Evolutionary conservation across 768 basidiomycete genomes (phyloP).

Genomic region (Wakefieldia striispora): DNA sequence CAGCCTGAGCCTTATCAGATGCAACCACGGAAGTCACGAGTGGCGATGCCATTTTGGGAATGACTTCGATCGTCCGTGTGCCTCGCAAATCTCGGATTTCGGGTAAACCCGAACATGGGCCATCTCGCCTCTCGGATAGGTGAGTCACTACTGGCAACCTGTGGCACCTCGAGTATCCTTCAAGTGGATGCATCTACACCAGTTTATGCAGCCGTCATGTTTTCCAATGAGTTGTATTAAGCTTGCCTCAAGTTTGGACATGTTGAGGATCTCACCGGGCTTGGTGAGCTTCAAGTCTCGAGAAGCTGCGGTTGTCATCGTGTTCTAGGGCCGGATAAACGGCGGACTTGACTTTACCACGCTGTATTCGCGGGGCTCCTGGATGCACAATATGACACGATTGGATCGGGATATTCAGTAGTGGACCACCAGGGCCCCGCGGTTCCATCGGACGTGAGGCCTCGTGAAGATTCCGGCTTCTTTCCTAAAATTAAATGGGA

Average conservation of each 20-base stretch:
- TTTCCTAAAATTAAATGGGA: constrained; percentile 4
- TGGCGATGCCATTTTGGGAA: constrained; percentile 4
- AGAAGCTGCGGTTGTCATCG: no score
- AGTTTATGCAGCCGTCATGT: no score
- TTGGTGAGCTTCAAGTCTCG: no score
- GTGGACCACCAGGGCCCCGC: constrained; percentile 7
- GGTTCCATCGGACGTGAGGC: constrained; percentile 22
- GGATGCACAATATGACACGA: constrained; percentile 11
- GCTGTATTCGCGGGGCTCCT: neutral
- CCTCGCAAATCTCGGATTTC: constrained; percentile 17
- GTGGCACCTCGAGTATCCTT: no score
- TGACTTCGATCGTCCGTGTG: constrained; percentile 20
- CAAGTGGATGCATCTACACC: no score
- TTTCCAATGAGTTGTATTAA: neutral
- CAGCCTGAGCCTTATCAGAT: no score
- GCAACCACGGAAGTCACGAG: no score
- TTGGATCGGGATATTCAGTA: constrained; percentile 17
- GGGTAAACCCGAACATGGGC: no score
- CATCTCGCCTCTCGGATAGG: neutral
- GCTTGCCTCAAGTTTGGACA: no score
- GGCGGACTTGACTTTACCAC: neutral
- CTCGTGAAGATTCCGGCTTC: neutral
- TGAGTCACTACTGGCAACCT: no score
- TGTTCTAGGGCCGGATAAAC: neutral
- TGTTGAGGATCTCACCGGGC: no score